Percentiles rank a stretch among this genome's conserved stretches.
phyloP scores from a whole-genome alignment of 2,329 filamentous ascomycete genomes.

The Monosporascus sp. region DNA sequence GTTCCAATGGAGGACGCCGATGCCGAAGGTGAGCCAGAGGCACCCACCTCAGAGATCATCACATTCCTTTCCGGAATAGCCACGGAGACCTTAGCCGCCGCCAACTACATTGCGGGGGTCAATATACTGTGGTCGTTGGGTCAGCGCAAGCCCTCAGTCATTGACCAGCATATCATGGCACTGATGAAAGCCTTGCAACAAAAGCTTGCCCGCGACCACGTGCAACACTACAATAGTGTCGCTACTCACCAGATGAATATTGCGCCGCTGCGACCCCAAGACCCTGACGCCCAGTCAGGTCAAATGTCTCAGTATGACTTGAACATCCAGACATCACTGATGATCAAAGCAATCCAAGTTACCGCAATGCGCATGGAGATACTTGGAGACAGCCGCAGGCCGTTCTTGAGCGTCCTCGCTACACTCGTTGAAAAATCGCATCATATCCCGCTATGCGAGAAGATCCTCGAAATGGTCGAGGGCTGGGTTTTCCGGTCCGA shows the following conservation, averaged over 20 bases:
- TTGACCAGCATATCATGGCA: slow-evolving; percentile 81
- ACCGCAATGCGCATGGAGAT: slow-evolving; percentile 89
- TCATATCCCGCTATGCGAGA: slow-evolving; percentile 80
- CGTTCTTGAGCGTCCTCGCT: slow-evolving; percentile 91
- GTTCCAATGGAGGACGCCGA: slow-evolving; percentile 69
- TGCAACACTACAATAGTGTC: slow-evolving; percentile 64
- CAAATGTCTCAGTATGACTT: slow-evolving; percentile 71
- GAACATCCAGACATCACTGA: slow-evolving; percentile 83
- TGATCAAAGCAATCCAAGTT: slow-evolving; percentile 92
- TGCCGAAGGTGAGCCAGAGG: slow-evolving; percentile 78
- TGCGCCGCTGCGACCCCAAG: slow-evolving; percentile 39
- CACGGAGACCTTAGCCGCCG: slow-evolving; percentile 77
- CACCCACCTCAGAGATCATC: slow-evolving; percentile 80
- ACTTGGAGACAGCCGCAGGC: slow-evolving; percentile 82
- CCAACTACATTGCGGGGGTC: slow-evolving; percentile 80
- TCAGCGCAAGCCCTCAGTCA: slow-evolving; percentile 74
- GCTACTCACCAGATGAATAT: slow-evolving; percentile 45
- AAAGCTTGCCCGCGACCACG: slow-evolving; percentile 90
- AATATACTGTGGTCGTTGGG: slow-evolving; percentile 92
- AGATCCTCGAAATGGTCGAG: slow-evolving; percentile 91
- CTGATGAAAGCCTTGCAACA: slow-evolving; percentile 91
- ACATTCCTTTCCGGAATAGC: slow-evolving; percentile 79
- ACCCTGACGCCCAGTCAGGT: slow-evolving; percentile 48
- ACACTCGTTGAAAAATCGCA: slow-evolving; percentile 93
- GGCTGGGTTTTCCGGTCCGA: slow-evolving; percentile 93